phyloP scores from a whole-genome alignment of 1,284 basidiomycete genomes.

The Papiliotrema laurentii region DNA sequence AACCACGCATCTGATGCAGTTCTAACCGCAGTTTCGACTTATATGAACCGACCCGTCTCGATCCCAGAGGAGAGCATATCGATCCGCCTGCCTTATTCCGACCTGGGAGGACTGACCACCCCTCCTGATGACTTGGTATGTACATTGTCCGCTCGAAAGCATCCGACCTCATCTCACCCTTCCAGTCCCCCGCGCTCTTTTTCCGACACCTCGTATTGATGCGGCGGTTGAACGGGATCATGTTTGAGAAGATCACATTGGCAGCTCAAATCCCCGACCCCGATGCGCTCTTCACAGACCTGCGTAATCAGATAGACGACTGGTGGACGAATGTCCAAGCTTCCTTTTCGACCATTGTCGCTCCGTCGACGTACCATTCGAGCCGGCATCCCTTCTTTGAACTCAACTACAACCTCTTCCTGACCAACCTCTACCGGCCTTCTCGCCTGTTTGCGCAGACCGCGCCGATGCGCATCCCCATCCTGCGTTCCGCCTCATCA shows the following conservation, averaged over 20 bases:
- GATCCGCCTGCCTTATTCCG: not conserved
- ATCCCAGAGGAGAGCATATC: not conserved
- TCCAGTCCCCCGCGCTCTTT: constrained; percentile 1
- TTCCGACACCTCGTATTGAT: constrained; percentile 4
- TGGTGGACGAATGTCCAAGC: not conserved
- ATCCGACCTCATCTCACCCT: not conserved
- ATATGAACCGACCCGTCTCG: not conserved
- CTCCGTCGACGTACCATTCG: too few species aligned
- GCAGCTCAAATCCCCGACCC: constrained; percentile 2
- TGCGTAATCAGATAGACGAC: constrained; percentile 5
- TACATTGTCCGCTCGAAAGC: not conserved
- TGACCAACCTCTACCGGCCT: constrained; percentile 1
- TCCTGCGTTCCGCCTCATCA: not conserved
- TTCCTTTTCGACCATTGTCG: too few species aligned
- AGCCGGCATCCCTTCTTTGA: not conserved
- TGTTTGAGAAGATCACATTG: constrained; percentile 4
- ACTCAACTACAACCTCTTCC: not conserved
- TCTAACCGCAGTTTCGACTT: not conserved
- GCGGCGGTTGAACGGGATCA: constrained; percentile 6
- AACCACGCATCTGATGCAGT: not conserved
- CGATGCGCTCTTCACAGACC: constrained; percentile 1
- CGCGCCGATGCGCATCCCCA: not conserved
- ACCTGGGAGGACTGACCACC: not conserved
- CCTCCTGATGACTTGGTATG: not conserved
- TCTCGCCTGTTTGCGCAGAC: not conserved